Evolutionary conservation across 306 rosid species (phyloP).

Genomic region (Aeschynomene evenia): DNA sequence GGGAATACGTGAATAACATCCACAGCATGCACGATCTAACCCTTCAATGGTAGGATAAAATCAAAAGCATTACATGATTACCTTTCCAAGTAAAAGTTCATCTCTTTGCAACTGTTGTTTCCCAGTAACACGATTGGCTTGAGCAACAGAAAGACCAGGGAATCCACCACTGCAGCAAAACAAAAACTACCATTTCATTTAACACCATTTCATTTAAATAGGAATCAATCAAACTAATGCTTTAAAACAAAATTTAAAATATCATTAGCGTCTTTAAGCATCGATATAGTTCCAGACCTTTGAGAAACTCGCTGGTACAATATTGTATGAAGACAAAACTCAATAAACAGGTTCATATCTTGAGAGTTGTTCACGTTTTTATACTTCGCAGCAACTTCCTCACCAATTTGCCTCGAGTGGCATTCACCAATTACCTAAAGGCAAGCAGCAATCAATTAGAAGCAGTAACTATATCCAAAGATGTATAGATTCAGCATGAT

Average conservation of each 20-base stretch:
- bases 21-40: conserved; percentile 29
- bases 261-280: conserved; percentile 30
- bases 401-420: conserved; percentile 59
- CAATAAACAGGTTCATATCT: conserved; percentile 71
- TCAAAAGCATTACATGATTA: conserved; percentile 32
- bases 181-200: conserved; percentile 32
- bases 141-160: conserved; percentile 82
- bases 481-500: conserved; percentile 22
- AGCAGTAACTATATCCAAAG: conserved; percentile 20
- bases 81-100: conserved; percentile 67
- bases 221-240: conserved; percentile 7
- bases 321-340: conserved; percentile 82
- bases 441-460: conserved; percentile 32
- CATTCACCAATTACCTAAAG: conserved; percentile 86
- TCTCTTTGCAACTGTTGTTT: conserved; percentile 61
- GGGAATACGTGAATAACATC: neutral
- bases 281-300: conserved; percentile 51
- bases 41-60: conserved; percentile 20
- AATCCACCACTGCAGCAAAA: conserved; percentile 56
- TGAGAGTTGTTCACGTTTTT: conserved; percentile 45
- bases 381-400: conserved; percentile 71
- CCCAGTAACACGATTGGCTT: conserved; percentile 74
- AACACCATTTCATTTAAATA: conserved; percentile 24
- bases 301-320: conserved; percentile 77
- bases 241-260: conserved; percentile 19